Evolutionary conservation across 805 yeast genomes (phyloP).

Genomic region (Naumovozyma baii): DNA sequence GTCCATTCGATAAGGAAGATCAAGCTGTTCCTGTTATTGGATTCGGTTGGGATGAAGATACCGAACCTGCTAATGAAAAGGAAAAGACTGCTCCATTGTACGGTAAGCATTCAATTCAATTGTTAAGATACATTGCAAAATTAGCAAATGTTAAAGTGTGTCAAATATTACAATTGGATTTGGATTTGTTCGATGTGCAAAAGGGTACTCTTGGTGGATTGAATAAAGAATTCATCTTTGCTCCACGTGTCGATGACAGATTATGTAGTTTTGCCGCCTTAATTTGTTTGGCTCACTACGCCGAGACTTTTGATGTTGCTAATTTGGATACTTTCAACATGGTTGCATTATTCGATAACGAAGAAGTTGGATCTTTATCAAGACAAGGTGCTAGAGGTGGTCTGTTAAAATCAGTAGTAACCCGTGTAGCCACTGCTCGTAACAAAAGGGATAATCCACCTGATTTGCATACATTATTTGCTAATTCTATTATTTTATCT

Average conservation of each 20-base stretch:
- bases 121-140: conserved; percentile 60
- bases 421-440: conserved; percentile 39
- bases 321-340: conserved; percentile 38
- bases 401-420: conserved; percentile 52
- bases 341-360: conserved; percentile 66
- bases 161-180: conserved; percentile 60
- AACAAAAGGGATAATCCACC: conserved; percentile 18
- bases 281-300: conserved; percentile 42
- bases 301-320: conserved; percentile 34
- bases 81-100: conserved; percentile 43
- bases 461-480: conserved; percentile 38
- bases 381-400: conserved; percentile 82
- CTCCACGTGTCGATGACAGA: conserved; percentile 81
- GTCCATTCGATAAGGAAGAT: conserved; percentile 70
- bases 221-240: conserved; percentile 63
- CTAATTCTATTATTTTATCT: conserved; percentile 70
- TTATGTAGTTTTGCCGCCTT: conserved; percentile 70
- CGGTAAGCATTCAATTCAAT: conserved; percentile 57
- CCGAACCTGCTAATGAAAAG: conserved; percentile 48
- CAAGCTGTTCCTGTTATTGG: conserved; percentile 75
- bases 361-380: conserved; percentile 73
- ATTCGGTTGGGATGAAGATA: conserved; percentile 31
- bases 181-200: conserved; percentile 75
- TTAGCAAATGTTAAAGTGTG: conserved; percentile 49
- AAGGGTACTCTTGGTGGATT: conserved; percentile 72